Base-by-base conservation (phyloP, 495 filamentous ascomycete genomes). In the Mytilinidion resinicola region DNA sequence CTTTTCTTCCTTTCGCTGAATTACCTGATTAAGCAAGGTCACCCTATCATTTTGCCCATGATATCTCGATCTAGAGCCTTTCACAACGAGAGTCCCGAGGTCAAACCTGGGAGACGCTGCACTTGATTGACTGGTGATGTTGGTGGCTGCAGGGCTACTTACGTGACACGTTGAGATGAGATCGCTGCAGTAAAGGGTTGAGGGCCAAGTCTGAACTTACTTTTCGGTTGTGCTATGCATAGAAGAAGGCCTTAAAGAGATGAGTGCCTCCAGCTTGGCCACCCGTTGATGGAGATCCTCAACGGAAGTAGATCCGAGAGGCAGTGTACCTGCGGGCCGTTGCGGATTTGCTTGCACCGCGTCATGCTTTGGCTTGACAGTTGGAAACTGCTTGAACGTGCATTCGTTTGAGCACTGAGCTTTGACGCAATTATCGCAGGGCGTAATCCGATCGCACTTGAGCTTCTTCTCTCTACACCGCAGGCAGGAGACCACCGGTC, bases 61-160 rank as follows among this genome's bases (percentile, higher is more conserved):
- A 30, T 51, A 51, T 15, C 48, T 19, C n/a, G 48, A 51, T 51
- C 48, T 51, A 21, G 17, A 51, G n/a, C 48, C 48, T 25, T 51
- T 51, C 17, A 51, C 17, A 30, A 21, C 19, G 30, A 51, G 48
- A n/a, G 17, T 51, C 17, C 48, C 48, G 11, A 33, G 17, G 8
- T 19, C 14, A 9, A n/a, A 8, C 14, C 14, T n/a, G 41, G 41
- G 41, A 43, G 41, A 14, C 4, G 14, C 17, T 8, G 41, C 41
- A n/a, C 14, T 43, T n/a, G 41, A 9, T 19, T 43, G 41, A 19
- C 17, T 43, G 4, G 41, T 43, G 8, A 14, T 19, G 8, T 43
- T 43, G 3, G 14, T 43, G 17, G 41, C 14, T n/a, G 41, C 41
- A 2, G 41, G 41, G 41, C 41, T 43, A 19, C 41, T 43, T 3